phyloP scores from a whole-genome alignment of 768 basidiomycete species.

The Termitomyces sp. region DNA sequence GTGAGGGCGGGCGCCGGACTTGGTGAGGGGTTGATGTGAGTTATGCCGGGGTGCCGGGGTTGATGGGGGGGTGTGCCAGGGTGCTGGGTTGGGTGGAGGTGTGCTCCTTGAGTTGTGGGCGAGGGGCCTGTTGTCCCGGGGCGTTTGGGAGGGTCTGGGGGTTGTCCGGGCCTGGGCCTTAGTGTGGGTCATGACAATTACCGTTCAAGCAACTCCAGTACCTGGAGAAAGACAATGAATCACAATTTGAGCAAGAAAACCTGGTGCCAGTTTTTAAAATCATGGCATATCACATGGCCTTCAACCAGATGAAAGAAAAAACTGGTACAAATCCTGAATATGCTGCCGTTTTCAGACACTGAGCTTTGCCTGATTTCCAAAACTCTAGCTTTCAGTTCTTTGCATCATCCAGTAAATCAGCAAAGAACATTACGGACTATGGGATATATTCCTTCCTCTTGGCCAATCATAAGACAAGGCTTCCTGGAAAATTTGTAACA shows the following conservation, averaged over 20 bases:
- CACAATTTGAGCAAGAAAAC: neutral
- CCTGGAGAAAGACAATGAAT: neutral
- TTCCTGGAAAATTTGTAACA: neutral
- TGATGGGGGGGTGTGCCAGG: too few species aligned
- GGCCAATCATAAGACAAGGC: neutral
- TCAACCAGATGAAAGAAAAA: neutral
- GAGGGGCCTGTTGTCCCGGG: too few species aligned
- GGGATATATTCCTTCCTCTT: neutral
- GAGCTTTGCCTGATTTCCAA: neutral
- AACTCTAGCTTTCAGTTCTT: neutral
- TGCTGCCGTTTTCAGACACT: too few species aligned
- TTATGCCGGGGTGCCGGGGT: too few species aligned
- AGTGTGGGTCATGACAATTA: too few species aligned
- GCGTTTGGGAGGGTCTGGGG: too few species aligned
- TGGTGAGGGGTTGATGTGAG: too few species aligned
- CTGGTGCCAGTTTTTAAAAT: neutral
- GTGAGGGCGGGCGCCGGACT: too few species aligned
- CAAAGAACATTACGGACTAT: neutral
- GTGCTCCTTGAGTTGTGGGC: too few species aligned
- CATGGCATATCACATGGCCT: neutral
- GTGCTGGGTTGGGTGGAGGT: too few species aligned
- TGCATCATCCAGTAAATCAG: neutral
- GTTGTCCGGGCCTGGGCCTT: too few species aligned
- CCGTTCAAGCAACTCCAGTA: neutral
- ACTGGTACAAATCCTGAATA: neutral